Base-by-base conservation (phyloP, 2,329 filamentous ascomycete genomes). In the Aureobasidium pullulans region DNA sequence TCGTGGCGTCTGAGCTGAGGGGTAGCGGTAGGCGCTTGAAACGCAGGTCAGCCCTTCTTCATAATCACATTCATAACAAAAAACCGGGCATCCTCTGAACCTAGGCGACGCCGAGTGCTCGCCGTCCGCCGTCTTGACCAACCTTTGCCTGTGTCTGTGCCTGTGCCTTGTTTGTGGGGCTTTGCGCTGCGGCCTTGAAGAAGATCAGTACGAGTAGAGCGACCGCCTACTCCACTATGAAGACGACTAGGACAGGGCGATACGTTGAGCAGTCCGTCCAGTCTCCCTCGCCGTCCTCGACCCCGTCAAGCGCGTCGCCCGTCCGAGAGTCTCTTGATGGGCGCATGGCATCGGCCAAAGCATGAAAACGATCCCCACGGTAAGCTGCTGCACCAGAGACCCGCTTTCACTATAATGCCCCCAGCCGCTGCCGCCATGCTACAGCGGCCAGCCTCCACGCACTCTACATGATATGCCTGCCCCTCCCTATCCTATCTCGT, bases 281-380 rank as follows among this genome's bases (percentile, higher is more conserved):
- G 23, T 6, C 7, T 29, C 39, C 10, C 15, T 37, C 43, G 43
- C 23, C 50, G 50, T 16, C 50, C 39, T 19, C 32, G 32, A 19
- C 29, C 37, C 34, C 34, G 34, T 13, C 34, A 36, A 8, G 34
- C 34, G 8, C 34, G 34, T 9, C 23, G 23, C 23, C 23, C 23
- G 23, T 36, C 34, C 37, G 47, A 5, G 46, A 19, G 43, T 57
- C 15, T 19, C 19, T 40, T 57, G 54, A 57, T 40, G 54, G 43
- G 54, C 54, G 54, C 43, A 57, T 68, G 68, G 70, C 54, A 57
- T 40, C 43, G 54, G 54, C 52, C 54, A 62, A 71, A 75, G 72
- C 69, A 76, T 76, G 74, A 76, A 75, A 74, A 76, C 73, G 62
- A 71, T 75, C 70, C 72, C 74, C 67, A 75, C 73, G 73, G 74